phyloP scores from a whole-genome alignment of 1,284 basidiomycete species.

The Pisolithus thermaeus region DNA sequence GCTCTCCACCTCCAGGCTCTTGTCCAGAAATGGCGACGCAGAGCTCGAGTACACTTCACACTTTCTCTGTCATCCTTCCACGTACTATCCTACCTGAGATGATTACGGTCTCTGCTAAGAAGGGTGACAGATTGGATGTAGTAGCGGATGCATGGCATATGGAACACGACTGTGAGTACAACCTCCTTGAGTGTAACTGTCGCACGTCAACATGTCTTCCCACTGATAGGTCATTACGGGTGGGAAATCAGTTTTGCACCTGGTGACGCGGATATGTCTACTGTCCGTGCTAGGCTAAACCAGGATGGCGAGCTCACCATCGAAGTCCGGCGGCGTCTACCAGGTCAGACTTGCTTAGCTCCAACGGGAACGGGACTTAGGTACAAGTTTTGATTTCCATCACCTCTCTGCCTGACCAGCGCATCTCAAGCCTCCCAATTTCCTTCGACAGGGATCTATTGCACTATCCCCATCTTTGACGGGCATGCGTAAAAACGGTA shows the following conservation, averaged over 20 bases:
- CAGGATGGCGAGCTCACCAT: constrained; percentile 38
- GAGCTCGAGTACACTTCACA: constrained; percentile 32
- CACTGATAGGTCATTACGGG: constrained; percentile 44
- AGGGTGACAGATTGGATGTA: constrained; percentile 44
- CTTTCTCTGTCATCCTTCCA: constrained; percentile 36
- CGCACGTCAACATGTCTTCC: no score
- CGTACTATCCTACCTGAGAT: constrained; percentile 45
- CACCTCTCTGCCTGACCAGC: background rate
- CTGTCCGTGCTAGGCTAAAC: constrained; percentile 42
- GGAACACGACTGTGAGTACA: constrained; percentile 43
- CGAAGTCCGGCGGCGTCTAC: constrained; percentile 30
- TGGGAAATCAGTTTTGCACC: constrained; percentile 47
- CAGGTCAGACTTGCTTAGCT: constrained; percentile 19
- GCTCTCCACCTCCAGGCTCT: constrained; percentile 31
- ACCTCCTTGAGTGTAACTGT: background rate
- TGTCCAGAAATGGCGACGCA: constrained; percentile 37
- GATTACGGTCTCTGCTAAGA: constrained; percentile 50
- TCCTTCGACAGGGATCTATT: background rate
- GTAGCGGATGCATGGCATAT: constrained; percentile 56
- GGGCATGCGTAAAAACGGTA: background rate
- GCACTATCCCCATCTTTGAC: background rate
- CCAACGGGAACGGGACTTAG: constrained; percentile 26
- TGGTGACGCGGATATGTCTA: constrained; percentile 42
- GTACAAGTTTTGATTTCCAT: constrained; percentile 17
- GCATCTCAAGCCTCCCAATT: background rate